Percentiles rank a stretch among this genome's conserved stretches.
phyloP scores from a whole-genome alignment of 331 rosid species.

The Arachis monticola region DNA sequence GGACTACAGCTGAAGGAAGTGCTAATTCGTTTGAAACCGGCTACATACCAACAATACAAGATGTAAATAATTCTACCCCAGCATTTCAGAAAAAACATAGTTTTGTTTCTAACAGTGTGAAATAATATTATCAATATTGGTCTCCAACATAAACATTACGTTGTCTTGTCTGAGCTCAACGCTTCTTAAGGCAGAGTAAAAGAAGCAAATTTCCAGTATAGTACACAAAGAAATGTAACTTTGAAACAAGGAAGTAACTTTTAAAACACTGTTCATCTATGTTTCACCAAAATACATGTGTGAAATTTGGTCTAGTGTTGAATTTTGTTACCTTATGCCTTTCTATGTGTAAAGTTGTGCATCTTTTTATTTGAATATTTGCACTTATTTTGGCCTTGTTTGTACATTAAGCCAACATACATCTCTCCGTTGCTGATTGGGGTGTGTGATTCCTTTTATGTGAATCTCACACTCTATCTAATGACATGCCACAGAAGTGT shows the following conservation, averaged over 20 bases:
- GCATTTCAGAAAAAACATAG: not conserved
- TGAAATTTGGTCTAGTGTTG: no score
- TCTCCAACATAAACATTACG: not conserved
- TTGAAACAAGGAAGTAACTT: constrained; percentile 11
- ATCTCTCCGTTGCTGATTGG: no score
- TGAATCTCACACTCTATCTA: no score
- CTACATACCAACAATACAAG: constrained; percentile 38
- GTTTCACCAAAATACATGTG: constrained; percentile 4
- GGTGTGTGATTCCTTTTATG: no score
- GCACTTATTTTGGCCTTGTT: no score
- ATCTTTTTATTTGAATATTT: no score
- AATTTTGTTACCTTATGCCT: no score
- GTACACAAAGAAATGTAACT: not conserved
- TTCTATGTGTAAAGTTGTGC: no score
- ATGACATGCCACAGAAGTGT: no score
- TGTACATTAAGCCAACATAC: no score
- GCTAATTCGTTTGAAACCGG: constrained; percentile 1
- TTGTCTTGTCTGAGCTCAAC: not conserved
- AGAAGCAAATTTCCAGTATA: not conserved
- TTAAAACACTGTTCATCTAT: constrained; percentile 21
- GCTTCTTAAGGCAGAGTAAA: constrained; percentile 18
- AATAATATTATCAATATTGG: constrained; percentile 13
- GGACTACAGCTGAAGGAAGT: constrained; percentile 48
- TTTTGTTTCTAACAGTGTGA: not conserved
- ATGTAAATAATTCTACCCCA: constrained; percentile 1